Conservation (phyloP, 2,329 filamentous ascomycete genomes). For the Dothiorella sarmentorum region DNA sequence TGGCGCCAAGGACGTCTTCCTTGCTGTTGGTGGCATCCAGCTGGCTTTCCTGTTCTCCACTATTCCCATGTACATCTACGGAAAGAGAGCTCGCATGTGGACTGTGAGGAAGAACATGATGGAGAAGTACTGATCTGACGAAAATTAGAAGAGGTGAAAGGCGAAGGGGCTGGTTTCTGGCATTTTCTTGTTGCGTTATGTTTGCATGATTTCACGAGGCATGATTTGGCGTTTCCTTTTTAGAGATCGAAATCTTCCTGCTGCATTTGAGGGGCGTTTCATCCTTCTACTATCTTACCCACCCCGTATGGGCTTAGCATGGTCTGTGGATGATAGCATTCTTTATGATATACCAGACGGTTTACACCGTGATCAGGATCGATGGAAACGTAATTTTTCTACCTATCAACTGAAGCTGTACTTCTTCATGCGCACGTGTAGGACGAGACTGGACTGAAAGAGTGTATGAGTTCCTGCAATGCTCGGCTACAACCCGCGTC, state of each 20-base stretch:
- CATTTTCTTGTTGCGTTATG: neutral
- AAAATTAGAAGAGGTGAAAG: neutral
- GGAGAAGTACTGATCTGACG: slow-evolving; percentile 65
- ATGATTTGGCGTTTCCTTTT: neutral
- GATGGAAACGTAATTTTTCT: no score
- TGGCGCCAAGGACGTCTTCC: slow-evolving; percentile 73
- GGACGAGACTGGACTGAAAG: no score
- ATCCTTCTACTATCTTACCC: neutral
- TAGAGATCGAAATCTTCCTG: no score
- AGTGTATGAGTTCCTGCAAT: no score
- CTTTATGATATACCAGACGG: no score
- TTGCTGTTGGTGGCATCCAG: slow-evolving; percentile 84
- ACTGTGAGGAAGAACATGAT: slow-evolving; percentile 81
- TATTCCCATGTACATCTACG: slow-evolving; percentile 91
- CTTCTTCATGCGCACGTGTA: no score
- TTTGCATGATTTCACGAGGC: slow-evolving; percentile 4
- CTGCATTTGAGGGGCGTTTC: neutral
- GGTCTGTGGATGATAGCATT: neutral
- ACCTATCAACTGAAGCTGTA: no score
- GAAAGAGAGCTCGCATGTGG: slow-evolving; percentile 91
- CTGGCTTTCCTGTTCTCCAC: slow-evolving; percentile 68
- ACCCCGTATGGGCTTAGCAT: neutral
- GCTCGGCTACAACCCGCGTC: no score
- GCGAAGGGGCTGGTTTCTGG: neutral
- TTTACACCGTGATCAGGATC: no score